These are phyloP conservation scores for Paecilomyces dactylethromorphus DNA, from an alignment of 2,329 filamentous ascomycete species.

Conservation along the genomic window DNA sequence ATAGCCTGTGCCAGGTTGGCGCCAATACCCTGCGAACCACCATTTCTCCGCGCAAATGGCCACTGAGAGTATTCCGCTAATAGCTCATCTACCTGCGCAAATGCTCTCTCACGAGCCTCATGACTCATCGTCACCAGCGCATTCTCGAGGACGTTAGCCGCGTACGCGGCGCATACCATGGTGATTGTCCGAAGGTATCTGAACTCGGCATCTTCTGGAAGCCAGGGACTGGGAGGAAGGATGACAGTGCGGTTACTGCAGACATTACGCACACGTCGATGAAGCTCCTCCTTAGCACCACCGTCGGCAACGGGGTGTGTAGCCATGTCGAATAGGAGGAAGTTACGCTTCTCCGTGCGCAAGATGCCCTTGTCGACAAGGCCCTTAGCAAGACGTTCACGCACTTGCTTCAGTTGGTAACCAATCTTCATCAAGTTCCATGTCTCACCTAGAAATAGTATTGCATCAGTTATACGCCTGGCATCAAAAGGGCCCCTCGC, in stretches of 20 bases:
- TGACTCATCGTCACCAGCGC: constrained; percentile 90
- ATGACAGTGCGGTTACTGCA: constrained; percentile 92
- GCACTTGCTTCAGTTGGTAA: constrained; percentile 98
- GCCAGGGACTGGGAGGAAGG: constrained; percentile 75
- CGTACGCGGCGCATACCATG: constrained; percentile 97
- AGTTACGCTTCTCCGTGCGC: constrained; percentile 98
- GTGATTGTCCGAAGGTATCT: constrained; percentile 83
- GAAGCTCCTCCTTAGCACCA: constrained; percentile 95
- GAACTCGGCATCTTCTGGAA: constrained; percentile 92
- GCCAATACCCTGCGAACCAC: constrained; percentile 74
- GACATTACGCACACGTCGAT: constrained; percentile 83
- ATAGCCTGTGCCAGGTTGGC: constrained; percentile 87
- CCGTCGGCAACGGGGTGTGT: constrained; percentile 95
- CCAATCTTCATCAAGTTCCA: constrained; percentile 99
- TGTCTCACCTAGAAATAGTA: constrained; percentile 67
- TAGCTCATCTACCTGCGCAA: constrained; percentile 93
- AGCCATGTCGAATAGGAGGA: constrained; percentile 99
- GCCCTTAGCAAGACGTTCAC: constrained; percentile 92
- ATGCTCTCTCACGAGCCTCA: constrained; percentile 87
- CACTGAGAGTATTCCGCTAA: constrained; percentile 95
- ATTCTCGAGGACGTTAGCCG: constrained; percentile 96
- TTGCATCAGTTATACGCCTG: constrained; percentile 1
- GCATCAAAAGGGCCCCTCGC: constrained; percentile 1
- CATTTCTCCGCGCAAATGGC: constrained; percentile 79
- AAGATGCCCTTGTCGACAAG: constrained; percentile 98